Evolutionary conservation across 2,329 filamentous ascomycete genomes (phyloP).

Genomic region (Cytospora schulzeri): DNA sequence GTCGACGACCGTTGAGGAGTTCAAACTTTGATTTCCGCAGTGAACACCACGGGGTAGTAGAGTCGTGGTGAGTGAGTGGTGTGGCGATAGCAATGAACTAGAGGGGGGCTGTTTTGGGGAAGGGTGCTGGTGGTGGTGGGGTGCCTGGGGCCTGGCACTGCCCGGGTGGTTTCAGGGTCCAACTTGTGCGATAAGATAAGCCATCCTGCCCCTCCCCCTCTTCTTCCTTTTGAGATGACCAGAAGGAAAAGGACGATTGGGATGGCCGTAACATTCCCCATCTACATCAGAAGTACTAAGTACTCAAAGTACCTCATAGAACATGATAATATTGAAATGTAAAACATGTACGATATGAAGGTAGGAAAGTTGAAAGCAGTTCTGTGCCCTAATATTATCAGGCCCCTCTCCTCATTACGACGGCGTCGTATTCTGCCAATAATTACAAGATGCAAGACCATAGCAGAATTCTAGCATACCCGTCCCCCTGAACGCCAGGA

Average conservation of each 20-base stretch:
- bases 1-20: not conserved
- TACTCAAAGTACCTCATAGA: too few species aligned
- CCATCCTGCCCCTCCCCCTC: not conserved
- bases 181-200: conserved; percentile 21
- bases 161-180: not conserved
- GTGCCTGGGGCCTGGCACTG: too few species aligned
- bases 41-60: not conserved
- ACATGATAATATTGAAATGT: too few species aligned
- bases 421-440: conserved; percentile 3
- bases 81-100: not conserved
- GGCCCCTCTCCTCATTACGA: not conserved
- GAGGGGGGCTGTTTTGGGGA: not conserved
- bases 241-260: too few species aligned
- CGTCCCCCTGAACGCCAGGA: conserved; percentile 17
- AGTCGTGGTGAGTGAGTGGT: not conserved
- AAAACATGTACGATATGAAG: too few species aligned
- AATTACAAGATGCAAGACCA: conserved; percentile 7
- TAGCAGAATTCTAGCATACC: conserved; percentile 17
- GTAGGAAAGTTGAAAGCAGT: not conserved
- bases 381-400: not conserved
- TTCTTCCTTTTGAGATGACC: too few species aligned
- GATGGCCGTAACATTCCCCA: too few species aligned
- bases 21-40: not conserved
- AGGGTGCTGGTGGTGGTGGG: not conserved
- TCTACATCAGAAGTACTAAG: too few species aligned